These are phyloP conservation scores for Onygenales sp. DNA, from an alignment of 2,329 filamentous ascomycete genomes.

Conservation along the genomic window DNA sequence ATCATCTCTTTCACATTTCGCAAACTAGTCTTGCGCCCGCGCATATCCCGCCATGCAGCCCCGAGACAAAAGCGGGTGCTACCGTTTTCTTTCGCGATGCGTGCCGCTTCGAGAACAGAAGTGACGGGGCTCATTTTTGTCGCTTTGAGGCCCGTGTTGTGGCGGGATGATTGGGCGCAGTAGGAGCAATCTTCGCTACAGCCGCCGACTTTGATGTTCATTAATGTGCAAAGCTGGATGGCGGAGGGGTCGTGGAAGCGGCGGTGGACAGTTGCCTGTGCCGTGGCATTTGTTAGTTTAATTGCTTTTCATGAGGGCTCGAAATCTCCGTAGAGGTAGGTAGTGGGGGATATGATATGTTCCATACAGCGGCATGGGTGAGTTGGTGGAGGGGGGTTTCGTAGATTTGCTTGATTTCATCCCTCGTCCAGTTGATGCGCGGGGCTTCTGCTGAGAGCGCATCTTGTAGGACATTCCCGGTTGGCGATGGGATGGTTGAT, in stretches of 20 bases:
- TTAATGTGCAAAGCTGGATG: conserved; percentile 86
- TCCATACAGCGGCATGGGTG: conserved; percentile 57
- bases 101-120: conserved; percentile 68
- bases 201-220: conserved; percentile 94
- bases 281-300: not conserved
- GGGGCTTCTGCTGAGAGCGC: conserved; percentile 35
- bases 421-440: conserved; percentile 67
- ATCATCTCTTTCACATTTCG: conserved; percentile 84
- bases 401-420: conserved; percentile 75
- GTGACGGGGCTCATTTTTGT: conserved; percentile 73
- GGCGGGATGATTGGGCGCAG: conserved; percentile 79
- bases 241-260: conserved; percentile 75
- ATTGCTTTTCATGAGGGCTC: no score
- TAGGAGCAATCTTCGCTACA: conserved; percentile 91
- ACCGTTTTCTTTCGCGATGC: conserved; percentile 68
- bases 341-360: not conserved
- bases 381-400: conserved; percentile 72
- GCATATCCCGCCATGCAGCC: conserved; percentile 89
- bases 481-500: conserved; percentile 13
- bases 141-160: conserved; percentile 67
- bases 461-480: conserved; percentile 25
- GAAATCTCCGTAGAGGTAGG: not conserved
- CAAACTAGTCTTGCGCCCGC: conserved; percentile 72
- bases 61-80: conserved; percentile 94
- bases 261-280: conserved; percentile 66